Percentiles rank a stretch among this genome's conserved stretches.
phyloP scores from a whole-genome alignment of 2,329 filamentous ascomycete species.

The Aspergillus luchuensis region DNA sequence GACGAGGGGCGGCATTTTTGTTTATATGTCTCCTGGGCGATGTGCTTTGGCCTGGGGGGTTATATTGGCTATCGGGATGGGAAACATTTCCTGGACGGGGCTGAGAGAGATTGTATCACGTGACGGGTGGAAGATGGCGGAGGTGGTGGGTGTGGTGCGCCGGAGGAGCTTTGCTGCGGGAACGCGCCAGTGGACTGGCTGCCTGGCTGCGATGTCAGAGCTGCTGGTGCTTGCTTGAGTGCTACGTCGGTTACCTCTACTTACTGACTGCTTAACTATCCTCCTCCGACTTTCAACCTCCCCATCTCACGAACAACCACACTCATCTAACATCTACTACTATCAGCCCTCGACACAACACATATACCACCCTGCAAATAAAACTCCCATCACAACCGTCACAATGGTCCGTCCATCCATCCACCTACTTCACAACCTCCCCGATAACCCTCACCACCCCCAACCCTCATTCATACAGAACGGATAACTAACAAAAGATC shows the following conservation, averaged over 20 bases:
- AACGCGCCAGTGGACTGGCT: slow-evolving; percentile 32
- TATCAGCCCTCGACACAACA: neutral
- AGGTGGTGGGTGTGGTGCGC: slow-evolving; percentile 25
- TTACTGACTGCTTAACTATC: neutral
- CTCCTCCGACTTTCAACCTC: slow-evolving; percentile 25
- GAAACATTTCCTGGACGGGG: slow-evolving; percentile 20
- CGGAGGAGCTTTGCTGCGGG: slow-evolving; percentile 39
- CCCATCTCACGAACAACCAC: slow-evolving; percentile 11
- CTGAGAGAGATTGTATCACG: slow-evolving; percentile 21
- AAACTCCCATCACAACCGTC: slow-evolving; percentile 9
- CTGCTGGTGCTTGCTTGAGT: slow-evolving; percentile 3
- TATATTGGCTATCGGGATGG: neutral
- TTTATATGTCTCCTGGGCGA: too few species aligned
- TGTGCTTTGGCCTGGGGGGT: neutral
- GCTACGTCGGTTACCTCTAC: neutral
- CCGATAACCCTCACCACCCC: neutral
- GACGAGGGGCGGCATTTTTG: slow-evolving; percentile 37
- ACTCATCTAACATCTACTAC: neutral
- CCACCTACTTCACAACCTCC: slow-evolving; percentile 1
- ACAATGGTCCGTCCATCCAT: slow-evolving; percentile 35
- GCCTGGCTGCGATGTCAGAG: slow-evolving; percentile 21
- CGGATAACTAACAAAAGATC: slow-evolving; percentile 10
- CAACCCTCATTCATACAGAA: neutral
- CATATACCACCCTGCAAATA: neutral
- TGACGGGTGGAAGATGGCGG: slow-evolving; percentile 28